These are phyloP conservation scores for Taphrina wiesneri DNA, from an alignment of 1,139 yeast species.

Conservation along the genomic window DNA sequence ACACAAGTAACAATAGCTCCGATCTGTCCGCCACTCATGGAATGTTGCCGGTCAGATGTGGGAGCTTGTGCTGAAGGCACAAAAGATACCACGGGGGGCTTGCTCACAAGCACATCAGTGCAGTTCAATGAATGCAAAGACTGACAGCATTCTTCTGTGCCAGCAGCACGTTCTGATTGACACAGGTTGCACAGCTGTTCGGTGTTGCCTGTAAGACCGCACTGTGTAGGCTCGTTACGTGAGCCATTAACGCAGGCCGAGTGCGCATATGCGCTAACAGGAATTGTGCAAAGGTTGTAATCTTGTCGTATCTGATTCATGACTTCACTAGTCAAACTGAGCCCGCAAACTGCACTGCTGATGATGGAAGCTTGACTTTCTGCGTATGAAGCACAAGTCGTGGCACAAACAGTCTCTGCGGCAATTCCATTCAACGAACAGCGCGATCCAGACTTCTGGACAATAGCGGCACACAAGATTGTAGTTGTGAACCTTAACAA, in stretches of 20 bases:
- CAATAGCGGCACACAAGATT: conserved; percentile 31
- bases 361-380: conserved; percentile 11
- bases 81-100: background rate
- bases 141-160: conserved; percentile 9
- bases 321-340: background rate
- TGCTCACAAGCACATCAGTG: background rate
- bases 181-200: conserved; percentile 27
- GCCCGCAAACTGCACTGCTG: conserved; percentile 3
- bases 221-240: conserved; percentile 9
- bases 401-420: conserved; percentile 31
- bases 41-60: background rate
- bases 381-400: conserved; percentile 30
- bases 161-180: conserved; percentile 7
- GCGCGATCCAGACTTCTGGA: conserved; percentile 14
- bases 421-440: conserved; percentile 7
- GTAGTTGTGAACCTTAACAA: conserved; percentile 24
- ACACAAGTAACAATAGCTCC: background rate
- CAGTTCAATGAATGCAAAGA: background rate
- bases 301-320: conserved; percentile 20
- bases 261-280: conserved; percentile 18
- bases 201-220: conserved; percentile 28
- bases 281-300: conserved; percentile 30
- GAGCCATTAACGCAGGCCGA: conserved; percentile 27
- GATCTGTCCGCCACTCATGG: background rate
- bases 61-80: background rate